Evolutionary conservation across 2,329 filamentous ascomycete species (phyloP).

Genomic region (Venturia oleaginea): DNA sequence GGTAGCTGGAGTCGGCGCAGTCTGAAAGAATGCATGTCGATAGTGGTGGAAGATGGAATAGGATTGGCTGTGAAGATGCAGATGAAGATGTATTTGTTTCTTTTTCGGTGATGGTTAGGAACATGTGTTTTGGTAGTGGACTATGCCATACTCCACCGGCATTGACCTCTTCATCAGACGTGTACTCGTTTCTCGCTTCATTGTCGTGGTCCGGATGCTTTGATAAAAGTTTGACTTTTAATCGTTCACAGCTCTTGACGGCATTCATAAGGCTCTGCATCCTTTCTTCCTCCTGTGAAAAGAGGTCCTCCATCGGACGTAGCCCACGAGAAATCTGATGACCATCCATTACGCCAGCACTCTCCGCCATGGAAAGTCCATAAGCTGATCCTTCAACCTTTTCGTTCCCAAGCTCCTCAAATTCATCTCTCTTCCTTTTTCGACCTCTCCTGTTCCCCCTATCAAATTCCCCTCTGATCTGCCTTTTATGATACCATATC

Average conservation of each 20-base stretch:
- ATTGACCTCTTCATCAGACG: not conserved
- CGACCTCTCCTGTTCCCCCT: not conserved
- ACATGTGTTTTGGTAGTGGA: not conserved
- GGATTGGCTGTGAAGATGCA: not conserved
- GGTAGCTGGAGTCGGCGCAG: conserved; percentile 26
- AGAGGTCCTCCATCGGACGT: not conserved
- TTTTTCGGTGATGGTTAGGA: not conserved
- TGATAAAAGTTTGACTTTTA: not conserved
- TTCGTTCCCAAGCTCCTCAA: not conserved
- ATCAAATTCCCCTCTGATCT: conserved; percentile 22
- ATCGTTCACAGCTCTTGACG: not conserved
- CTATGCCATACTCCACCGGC: not conserved
- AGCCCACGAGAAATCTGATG: not conserved
- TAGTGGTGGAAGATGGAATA: conserved; percentile 39
- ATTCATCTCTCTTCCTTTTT: not conserved
- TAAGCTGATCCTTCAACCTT: not conserved
- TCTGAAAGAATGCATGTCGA: conserved; percentile 44
- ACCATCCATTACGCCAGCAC: not conserved
- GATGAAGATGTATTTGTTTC: not conserved
- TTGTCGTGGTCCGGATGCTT: not conserved
- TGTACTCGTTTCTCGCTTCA: not conserved
- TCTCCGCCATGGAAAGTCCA: not conserved
- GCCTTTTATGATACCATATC: conserved; percentile 20
- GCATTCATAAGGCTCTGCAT: not conserved
- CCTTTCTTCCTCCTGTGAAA: not conserved